A percentile compares a stretch with the other conserved stretches of the same genome.
Conservation (phyloP, 2,329 filamentous ascomycete species). For the Pseudogymnoascus sp. region DNA sequence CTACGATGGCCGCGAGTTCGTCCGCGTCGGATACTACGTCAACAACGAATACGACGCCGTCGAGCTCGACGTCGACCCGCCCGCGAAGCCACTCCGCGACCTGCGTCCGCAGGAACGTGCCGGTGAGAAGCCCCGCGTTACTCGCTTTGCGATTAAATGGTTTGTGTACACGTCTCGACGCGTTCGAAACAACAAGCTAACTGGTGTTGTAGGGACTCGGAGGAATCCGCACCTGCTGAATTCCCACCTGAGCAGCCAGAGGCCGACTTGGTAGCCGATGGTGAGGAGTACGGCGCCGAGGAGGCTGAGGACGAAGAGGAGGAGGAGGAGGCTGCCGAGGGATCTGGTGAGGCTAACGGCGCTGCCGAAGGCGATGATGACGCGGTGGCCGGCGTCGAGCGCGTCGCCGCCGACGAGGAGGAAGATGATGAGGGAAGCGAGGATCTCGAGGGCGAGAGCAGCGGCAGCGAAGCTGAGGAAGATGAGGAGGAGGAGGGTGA, state of each 20-base stretch:
- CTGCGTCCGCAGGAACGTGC: constrained; percentile 84
- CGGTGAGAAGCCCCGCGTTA: constrained; percentile 95
- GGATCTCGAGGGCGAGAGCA: constrained; percentile 71
- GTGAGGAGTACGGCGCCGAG: constrained; percentile 85
- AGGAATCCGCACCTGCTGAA: constrained; percentile 90
- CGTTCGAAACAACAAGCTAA: not conserved
- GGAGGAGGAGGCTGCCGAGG: constrained; percentile 51
- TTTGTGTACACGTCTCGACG: constrained; percentile 39
- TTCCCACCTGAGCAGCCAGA: constrained; percentile 97
- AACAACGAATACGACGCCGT: constrained; percentile 98
- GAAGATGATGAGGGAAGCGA: constrained; percentile 72
- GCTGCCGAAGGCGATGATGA: constrained; percentile 54
- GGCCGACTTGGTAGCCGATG: constrained; percentile 78
- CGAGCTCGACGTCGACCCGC: constrained; percentile 81
- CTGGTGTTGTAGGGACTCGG: constrained; percentile 71
- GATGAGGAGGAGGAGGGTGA: constrained; percentile 55
- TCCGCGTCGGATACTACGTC: constrained; percentile 97
- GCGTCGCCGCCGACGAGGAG: constrained; percentile 41
- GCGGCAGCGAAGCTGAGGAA: constrained; percentile 64
- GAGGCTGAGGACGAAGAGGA: constrained; percentile 71
- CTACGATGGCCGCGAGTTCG: constrained; percentile 94
- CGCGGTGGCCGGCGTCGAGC: constrained; percentile 68
- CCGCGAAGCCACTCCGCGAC: constrained; percentile 86
- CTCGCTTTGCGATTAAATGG: constrained; percentile 98
- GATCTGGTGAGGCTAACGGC: constrained; percentile 37